Evolutionary conservation across 1,139 yeast species (phyloP), one percentile per base, ranked within the genome.

Genomic region (Pichia sp.): DNA sequence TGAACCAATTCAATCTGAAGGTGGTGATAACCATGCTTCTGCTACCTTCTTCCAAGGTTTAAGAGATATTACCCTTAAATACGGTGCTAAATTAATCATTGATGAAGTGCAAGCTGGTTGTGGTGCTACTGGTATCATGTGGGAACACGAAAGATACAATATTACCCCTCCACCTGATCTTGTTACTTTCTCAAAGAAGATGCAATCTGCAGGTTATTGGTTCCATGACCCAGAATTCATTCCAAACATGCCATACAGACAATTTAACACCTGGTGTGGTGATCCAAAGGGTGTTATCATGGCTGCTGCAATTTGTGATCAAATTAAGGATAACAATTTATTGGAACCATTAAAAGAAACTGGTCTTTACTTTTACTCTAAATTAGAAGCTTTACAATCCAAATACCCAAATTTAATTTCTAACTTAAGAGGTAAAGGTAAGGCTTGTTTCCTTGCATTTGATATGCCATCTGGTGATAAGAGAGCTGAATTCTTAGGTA

Each of bases 201-300:
- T 82, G 69, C 93, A 84, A 67, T 78, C 88, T 31, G 91, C 93
- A 31, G 94, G 94, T 42, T 84, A 78, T 74, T 83, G 72, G 70
- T 84, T 78, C 74, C 74, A 75, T 55, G 76, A 79, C 66, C 77
- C 81, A 31, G 80, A 76, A 50, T 64, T 84, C 50, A 70, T 80
- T 50, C 94, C 94, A 52, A 70, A 76, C 61, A 56, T 68, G 61
- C 77, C 93, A 35, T 83, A 80, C 72, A 79, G 93, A 63, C 91
- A 83, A 69, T 83, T 83, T 72, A 83, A 83, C 76, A 83, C 94
- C 47, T 83, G 94, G 94, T 81, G 89, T 64, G 94, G 94, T 54
- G 94, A 83, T 68, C 88, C 91, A 59, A 78, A 87, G 47, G 78
- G 82, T 66, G 76, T 84, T 57, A 66, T 82, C 53, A 71, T 84